Percentiles rank a stretch among this genome's conserved stretches.
Conservation (phyloP, 2,329 filamentous ascomycete species). For the Lecanicillium sp. region DNA sequence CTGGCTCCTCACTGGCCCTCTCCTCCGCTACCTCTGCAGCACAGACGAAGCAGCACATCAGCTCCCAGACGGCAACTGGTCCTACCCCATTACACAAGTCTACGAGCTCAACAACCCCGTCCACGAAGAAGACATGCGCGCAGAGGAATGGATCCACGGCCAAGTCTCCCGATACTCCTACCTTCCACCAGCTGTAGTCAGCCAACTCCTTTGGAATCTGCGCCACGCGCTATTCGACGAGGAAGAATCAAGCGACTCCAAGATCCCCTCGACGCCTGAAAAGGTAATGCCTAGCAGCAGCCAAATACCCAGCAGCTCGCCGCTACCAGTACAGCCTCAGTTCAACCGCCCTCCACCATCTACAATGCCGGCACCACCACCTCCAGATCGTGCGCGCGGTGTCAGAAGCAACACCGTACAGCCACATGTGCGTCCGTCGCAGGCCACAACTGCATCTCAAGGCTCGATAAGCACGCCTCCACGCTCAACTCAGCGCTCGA, state of each 20-base stretch:
- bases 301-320: constrained; percentile 13
- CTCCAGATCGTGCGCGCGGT: constrained; percentile 3
- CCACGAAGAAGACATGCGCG: constrained; percentile 39
- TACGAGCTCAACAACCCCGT: constrained; percentile 56
- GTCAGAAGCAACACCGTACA: constrained; percentile 1
- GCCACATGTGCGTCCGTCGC: constrained; percentile 19
- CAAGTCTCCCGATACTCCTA: constrained; percentile 44
- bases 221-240: constrained; percentile 38
- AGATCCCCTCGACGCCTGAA: not conserved
- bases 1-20: constrained; percentile 51
- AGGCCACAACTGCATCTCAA: constrained; percentile 29
- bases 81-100: constrained; percentile 31
- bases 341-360: constrained; percentile 11
- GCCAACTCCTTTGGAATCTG: constrained; percentile 50
- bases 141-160: constrained; percentile 44
- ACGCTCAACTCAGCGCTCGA: not conserved
- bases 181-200: constrained; percentile 48
- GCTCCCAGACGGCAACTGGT: constrained; percentile 18
- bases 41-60: constrained; percentile 35
- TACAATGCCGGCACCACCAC: constrained; percentile 12
- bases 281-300: not conserved
- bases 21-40: constrained; percentile 51
- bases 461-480: constrained; percentile 16
- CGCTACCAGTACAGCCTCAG: constrained; percentile 5
- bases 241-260: constrained; percentile 6